Base-by-base conservation (phyloP, 208 protist genomes). In the Trypanosoma brucei region DNA sequence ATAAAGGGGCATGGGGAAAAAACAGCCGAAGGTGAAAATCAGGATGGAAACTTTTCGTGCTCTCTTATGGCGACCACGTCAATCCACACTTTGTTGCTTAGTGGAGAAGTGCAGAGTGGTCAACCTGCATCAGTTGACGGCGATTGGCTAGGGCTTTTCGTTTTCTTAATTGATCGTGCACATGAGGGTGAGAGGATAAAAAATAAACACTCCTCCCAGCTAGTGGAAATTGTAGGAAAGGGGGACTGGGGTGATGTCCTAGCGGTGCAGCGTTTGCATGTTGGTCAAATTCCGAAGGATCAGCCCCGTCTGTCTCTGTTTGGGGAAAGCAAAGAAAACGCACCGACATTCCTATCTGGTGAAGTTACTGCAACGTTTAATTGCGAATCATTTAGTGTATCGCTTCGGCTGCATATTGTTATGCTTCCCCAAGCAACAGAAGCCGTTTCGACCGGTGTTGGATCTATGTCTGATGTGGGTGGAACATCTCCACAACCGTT, bases 21-120 rank as follows among this genome's bases (percentile, higher is more conserved):
- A 33, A 42, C 2, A 36, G 59, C 6, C 31, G 2, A 7, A 31
- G 35, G 35, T 46, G 11, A 7, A 42, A 11, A 33, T 37, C 2
- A 4, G n/a, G 48, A 8, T 22, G n/a, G 3, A 22, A 7, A n/a
- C 9, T 31, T 5, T 3, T 36, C 39, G 14, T 22, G 38, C 14
- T 4, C 36, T 6, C 49, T 69, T 7, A 40, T 62, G 11, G 49
- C 56, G 11, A 22, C 37, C 31, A 57, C 40, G 42, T 39, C 55
- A 57, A 56, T 62, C 7, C 64, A 69, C 38, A 69, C n/a, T 22
- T 35, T 69, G 5, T 7, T 69, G 3, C 36, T 69, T 1, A 40
- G 53, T n/a, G 37, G 37, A 51, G 2, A 55, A n/a, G 1, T 1
- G 30, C 22, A 11, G n/a, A 35, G 48, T 44, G 36, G 13, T 0